Base-by-base conservation (phyloP, 148 eudicot genomes). In the Dysphania ambrosioides region DNA sequence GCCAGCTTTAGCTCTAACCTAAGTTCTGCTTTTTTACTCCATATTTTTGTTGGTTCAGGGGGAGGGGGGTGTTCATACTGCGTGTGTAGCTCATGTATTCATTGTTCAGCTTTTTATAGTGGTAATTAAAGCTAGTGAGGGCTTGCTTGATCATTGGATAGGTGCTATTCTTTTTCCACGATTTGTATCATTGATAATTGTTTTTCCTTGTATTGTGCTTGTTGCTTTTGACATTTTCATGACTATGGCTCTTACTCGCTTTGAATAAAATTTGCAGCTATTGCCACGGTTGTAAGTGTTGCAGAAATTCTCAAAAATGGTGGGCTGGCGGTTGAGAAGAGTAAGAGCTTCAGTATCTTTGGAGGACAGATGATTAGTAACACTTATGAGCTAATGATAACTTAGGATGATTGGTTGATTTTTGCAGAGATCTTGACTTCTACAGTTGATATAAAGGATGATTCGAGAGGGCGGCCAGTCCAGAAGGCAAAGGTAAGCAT, bases 291-390 rank as follows among this genome's bases (percentile, higher is more conserved):
- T 66, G 95, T 89, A 13, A 86, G 88, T 13, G 79, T 88, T 72
- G 97, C 97, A 8, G 97, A 91, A 77, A 91, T 91, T 47, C 81
- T 91, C 63, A 89, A 91, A 75, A 91, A 92, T 75, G 86, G 87
- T 72, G 94, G 94, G 24, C 84, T 88, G 60, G 97, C 94, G 61
- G 90, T 90, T 68, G 97, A 89, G 70, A 92, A 89, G 81, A 92
- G 97, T 92, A 81, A 85, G 89, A 31, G 8, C 29, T 34, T 30
- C 64, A 47, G 1, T 58, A 16, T 61, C 38, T 72, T 69, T 0
- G 13, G 16, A 4, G 5, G 56, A 8, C 6, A 30, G 10, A 16
- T 57, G 7, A 38, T 53, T 5, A 27, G 38, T 24, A 24, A 31
- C 12, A 47, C 30, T n/a, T 34, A 26, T 51, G 34, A 82, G 66